Conservation (phyloP, 225 moss, liverwort and hornwort species). For the Bryoerythrophyllum caledonicum region DNA sequence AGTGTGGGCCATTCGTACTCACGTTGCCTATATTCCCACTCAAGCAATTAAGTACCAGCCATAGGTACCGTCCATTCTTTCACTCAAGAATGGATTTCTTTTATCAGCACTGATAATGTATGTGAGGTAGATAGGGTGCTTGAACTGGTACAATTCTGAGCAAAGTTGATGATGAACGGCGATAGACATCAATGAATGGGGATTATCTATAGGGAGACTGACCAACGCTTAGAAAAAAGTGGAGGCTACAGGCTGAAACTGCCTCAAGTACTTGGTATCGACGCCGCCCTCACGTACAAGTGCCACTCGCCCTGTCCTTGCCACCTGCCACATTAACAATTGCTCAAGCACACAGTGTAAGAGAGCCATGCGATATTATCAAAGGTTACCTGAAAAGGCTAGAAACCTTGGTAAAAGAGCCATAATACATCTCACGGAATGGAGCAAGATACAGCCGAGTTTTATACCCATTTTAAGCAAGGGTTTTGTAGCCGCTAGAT, state of each 20-base stretch:
- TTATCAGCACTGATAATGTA: too few species aligned
- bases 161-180: too few species aligned
- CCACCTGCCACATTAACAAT: slow-evolving; percentile 46
- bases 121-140: too few species aligned
- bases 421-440: background rate
- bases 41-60: background rate
- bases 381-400: background rate
- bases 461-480: background rate
- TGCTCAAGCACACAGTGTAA: background rate
- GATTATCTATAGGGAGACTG: too few species aligned
- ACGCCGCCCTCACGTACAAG: slow-evolving; percentile 80
- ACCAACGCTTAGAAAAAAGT: slow-evolving; percentile 20
- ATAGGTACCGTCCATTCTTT: background rate
- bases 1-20: background rate
- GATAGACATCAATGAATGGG: too few species aligned
- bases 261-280: slow-evolving; percentile 65
- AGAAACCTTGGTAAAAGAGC: background rate
- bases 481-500: background rate
- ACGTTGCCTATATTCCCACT: background rate
- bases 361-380: background rate
- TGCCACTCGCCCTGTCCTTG: slow-evolving; percentile 78
- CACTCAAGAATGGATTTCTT: slow-evolving; percentile 40
- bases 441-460: background rate
- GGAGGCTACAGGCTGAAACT: slow-evolving; percentile 31
- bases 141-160: too few species aligned